Evolutionary conservation across 208 protist species (phyloP), one percentile per base, ranked within the genome.

Genomic region (Wallacemonas rigidus): DNA sequence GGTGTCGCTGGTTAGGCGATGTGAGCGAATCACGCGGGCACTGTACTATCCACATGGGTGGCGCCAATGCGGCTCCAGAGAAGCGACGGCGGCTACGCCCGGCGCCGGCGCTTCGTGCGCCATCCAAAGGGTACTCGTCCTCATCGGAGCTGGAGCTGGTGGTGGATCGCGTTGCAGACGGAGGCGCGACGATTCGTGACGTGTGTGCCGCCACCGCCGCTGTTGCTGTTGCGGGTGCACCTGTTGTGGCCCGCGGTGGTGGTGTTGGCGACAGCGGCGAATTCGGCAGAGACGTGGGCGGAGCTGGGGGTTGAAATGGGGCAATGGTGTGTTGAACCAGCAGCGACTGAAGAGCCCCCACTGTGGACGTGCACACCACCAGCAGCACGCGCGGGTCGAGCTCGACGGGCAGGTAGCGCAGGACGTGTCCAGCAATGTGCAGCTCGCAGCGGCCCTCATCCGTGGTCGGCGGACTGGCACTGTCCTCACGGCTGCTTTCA

Each of bases 361-460:
- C n/a, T 4, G 60, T 50, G 5, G 41, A 53, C 8, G 60, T 65
- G 60, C 60, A 65, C n/a, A 51, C 17, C 12, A 65, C 43, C 60
- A 65, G 60, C 60, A 65, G 60, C 17, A 41, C 60, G 39, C 60
- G 60, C 41, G 36, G 11, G 60, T 65, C 60, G 15, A 65, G 60
- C 60, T 65, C 60, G 3, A 65, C 60, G 6, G 60, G 60, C 60
- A 65, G 6, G 41, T 65, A 65, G 43, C 60, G 60, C 60, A 65
- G 43, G 5, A 65, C 60, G 60, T 65, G 41, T 38, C 60, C 60
- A 17, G 5, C 43, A 51, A 65, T 65, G 60, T 65, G 40, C 4
- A 65, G 41, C n/a, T 65, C 60, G 15, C 60, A 65, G 60, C 43
- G 43, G n/a, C 9, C 5, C 6, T 65, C 60, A 17, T 65, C 60